phyloP scores from a whole-genome alignment of 163 green algal genomes.

The Volvox carteri region DNA sequence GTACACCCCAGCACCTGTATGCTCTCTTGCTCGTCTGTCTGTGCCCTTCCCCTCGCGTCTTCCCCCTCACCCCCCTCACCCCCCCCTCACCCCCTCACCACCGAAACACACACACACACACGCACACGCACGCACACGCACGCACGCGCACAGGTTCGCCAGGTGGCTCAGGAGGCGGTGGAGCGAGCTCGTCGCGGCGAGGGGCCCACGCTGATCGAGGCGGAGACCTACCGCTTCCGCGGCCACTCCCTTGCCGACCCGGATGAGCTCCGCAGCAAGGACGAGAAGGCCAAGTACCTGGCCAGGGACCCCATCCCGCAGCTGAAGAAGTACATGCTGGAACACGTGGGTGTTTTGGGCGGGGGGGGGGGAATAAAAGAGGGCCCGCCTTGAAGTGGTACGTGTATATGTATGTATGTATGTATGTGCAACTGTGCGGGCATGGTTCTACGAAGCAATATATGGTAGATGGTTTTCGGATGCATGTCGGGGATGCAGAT shows the following conservation, averaged over 20 bases:
- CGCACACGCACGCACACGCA: neutral
- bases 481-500: too few relatives aligned
- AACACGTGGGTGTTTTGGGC: slow-evolving; percentile 59
- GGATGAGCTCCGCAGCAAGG: slow-evolving; percentile 92
- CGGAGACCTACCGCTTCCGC: slow-evolving; percentile 98
- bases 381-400: too few relatives aligned
- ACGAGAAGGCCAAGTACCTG: slow-evolving; percentile 96
- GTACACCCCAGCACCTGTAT: too few relatives aligned
- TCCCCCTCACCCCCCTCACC: neutral
- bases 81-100: neutral
- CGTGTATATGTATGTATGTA: too few relatives aligned
- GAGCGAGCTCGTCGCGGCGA: slow-evolving; percentile 91
- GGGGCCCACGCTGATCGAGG: slow-evolving; percentile 97
- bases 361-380: neutral
- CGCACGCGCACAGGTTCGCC: neutral
- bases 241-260: slow-evolving; percentile 98
- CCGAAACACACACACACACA: neutral
- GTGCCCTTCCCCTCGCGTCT: neutral
- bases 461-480: too few relatives aligned
- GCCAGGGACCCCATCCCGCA: slow-evolving; percentile 94
- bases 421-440: too few relatives aligned
- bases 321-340: slow-evolving; percentile 86
- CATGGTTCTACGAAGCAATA: too few relatives aligned
- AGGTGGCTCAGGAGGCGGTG: slow-evolving; percentile 77
- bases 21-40: neutral